These are phyloP conservation scores for Kodamaea leandrae DNA, from an alignment of 805 yeast genomes.

Conservation along the genomic window DNA sequence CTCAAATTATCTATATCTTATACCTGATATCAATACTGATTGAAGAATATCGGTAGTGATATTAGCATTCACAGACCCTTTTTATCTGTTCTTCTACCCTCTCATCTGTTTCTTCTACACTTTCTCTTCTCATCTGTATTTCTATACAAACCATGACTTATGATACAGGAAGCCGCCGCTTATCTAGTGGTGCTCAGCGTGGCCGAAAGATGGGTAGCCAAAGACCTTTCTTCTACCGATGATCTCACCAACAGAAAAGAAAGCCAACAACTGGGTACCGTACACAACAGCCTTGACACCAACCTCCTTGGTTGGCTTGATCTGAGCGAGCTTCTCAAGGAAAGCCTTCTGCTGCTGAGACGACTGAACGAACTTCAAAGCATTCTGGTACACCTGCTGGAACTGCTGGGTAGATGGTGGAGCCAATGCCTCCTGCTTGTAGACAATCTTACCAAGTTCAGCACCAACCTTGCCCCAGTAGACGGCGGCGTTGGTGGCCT, in stretches of 20 bases:
- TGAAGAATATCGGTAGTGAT: no score
- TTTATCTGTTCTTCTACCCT: no score
- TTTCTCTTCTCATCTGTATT: no score
- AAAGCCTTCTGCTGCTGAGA: constrained; percentile 59
- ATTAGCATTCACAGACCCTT: no score
- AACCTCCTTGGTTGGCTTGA: constrained; percentile 53
- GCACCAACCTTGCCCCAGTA: constrained; percentile 78
- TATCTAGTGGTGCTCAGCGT: constrained; percentile 25
- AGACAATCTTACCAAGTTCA: constrained; percentile 72
- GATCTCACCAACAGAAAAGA: constrained; percentile 92
- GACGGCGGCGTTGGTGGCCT: constrained; percentile 51
- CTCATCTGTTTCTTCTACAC: no score
- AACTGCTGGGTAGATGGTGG: constrained; percentile 83
- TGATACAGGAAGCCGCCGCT: no score
- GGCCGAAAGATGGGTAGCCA: constrained; percentile 74
- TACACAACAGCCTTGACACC: constrained; percentile 67
- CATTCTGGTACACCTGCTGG: constrained; percentile 64
- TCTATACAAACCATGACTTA: no score
- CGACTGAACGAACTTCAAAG: constrained; percentile 34
- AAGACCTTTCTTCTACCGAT: constrained; percentile 92
- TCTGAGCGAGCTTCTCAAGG: constrained; percentile 43
- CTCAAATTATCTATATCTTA: no score
- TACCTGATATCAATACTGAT: no score
- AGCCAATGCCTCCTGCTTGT: constrained; percentile 87
- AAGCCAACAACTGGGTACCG: constrained; percentile 81